Percentiles rank a stretch among this genome's conserved stretches.
These are phyloP conservation scores for Candida tallmaniae DNA, from an alignment of 805 yeast genomes.

Conservation along the genomic window DNA sequence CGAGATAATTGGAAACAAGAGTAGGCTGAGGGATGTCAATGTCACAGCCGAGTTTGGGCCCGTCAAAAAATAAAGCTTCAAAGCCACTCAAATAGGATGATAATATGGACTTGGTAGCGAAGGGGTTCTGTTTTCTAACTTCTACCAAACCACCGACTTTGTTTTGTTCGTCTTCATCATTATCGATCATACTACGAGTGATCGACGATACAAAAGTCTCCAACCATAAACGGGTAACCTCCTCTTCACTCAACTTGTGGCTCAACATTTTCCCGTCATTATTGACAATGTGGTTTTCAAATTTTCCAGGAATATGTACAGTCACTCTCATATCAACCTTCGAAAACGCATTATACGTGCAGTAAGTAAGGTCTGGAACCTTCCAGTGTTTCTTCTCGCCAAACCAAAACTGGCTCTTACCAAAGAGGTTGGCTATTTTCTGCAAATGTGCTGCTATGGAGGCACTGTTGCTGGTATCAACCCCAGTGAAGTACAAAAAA, in stretches of 20 bases:
- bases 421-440: conserved; percentile 58
- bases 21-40: conserved; percentile 70
- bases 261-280: conserved; percentile 49
- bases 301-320: conserved; percentile 73
- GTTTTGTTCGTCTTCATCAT: conserved; percentile 64
- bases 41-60: conserved; percentile 60
- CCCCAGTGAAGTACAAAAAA: conserved; percentile 68
- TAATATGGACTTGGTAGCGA: conserved; percentile 39
- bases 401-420: conserved; percentile 71
- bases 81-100: conserved; percentile 57
- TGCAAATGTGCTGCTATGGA: conserved; percentile 74
- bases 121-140: conserved; percentile 78
- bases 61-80: conserved; percentile 60
- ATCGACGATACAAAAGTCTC: conserved; percentile 64
- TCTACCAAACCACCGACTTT: conserved; percentile 65
- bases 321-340: conserved; percentile 66
- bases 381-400: conserved; percentile 68
- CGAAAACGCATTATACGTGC: conserved; percentile 58
- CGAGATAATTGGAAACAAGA: conserved; percentile 59
- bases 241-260: conserved; percentile 55
- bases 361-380: conserved; percentile 67
- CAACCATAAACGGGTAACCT: conserved; percentile 48
- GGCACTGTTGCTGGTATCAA: conserved; percentile 71
- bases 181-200: conserved; percentile 64
- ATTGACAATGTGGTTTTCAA: conserved; percentile 50